Evolutionary conservation across 169 alveolate genomes (phyloP), one percentile per base, ranked within the genome.

Genomic region (Plasmodium coatneyi): DNA sequence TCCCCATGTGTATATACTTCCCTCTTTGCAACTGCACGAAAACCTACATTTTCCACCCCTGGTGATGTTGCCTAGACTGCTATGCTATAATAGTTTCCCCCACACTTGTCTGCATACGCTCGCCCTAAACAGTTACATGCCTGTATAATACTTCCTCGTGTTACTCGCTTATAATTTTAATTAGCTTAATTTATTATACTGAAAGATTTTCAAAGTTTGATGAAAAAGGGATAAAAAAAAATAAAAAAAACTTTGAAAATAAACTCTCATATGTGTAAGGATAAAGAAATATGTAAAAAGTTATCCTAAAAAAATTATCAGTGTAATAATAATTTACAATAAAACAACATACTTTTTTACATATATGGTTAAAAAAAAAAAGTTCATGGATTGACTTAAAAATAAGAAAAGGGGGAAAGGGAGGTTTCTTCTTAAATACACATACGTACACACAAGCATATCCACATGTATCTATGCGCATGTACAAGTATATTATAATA

Each of bases 301-400:
- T n/a, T 28, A 10, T 52, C 22, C 66, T 54, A 32, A 52, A 81
- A 80, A 41, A 81, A 81, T 52, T 70, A 52, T 81, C 71, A 28
- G 49, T 28, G 30, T 16, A 30, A 12, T 28, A 79, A 56, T 81
- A 52, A 66, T 66, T 66, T 66, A 25, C 22, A 28, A 30, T 16
- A 81, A 81, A 41, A 54, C 71, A 39, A 80, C 72, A 81, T 25
- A 49, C 19, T 30, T 49, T 54, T 81, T 81, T 81, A 30, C n/a
- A n/a, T 56, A 81, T 52, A 28, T 2, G 22, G 54, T 30, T 28
- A 30, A 30, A 52, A 81, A 81, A 81, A 46, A 49, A 28, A 28
- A 39, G 16, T 80, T 80, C 60, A 49, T 25, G 19, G 43, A 52
- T 54, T 12, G 25, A 49, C 34, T 54, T 81, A 81, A 81, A 81